Conservation (phyloP, 768 basidiomycete genomes). For the Galerina sulciceps region DNA sequence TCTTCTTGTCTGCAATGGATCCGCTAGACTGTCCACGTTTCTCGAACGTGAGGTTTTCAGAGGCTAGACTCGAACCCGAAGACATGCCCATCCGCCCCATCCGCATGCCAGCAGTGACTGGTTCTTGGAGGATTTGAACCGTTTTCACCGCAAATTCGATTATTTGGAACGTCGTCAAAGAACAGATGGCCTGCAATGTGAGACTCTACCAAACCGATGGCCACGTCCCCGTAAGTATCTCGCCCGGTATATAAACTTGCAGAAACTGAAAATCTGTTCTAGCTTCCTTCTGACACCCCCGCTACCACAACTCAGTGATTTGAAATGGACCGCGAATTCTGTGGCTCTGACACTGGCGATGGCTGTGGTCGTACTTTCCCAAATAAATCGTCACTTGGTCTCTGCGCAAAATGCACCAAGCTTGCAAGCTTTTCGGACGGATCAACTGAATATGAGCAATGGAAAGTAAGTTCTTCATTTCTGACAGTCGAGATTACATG, state of each 20-base stretch:
- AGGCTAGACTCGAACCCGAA: background rate
- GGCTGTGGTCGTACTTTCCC: slow-evolving; percentile 4
- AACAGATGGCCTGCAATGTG: background rate
- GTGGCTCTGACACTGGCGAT: background rate
- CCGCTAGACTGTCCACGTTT: background rate
- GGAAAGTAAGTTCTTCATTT: slow-evolving; percentile 3
- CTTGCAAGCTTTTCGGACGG: background rate
- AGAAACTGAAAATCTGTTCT: background rate
- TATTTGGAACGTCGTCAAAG: background rate
- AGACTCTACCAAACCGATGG: background rate
- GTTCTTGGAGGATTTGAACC: background rate
- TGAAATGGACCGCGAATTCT: slow-evolving; percentile 1
- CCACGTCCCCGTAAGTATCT: background rate
- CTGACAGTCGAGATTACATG: background rate
- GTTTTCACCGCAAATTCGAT: background rate
- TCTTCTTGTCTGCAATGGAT: background rate
- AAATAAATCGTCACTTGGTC: slow-evolving; percentile 2
- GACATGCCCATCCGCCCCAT: too few relatives aligned
- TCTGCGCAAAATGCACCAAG: slow-evolving; percentile 5
- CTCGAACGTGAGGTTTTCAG: background rate
- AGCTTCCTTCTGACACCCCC: background rate
- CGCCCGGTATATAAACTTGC: background rate
- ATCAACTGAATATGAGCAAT: background rate
- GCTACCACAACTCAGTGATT: background rate
- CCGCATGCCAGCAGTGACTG: background rate